phyloP scores from a whole-genome alignment of 2,329 filamentous ascomycete species.

The Chlorencoelia australis region DNA sequence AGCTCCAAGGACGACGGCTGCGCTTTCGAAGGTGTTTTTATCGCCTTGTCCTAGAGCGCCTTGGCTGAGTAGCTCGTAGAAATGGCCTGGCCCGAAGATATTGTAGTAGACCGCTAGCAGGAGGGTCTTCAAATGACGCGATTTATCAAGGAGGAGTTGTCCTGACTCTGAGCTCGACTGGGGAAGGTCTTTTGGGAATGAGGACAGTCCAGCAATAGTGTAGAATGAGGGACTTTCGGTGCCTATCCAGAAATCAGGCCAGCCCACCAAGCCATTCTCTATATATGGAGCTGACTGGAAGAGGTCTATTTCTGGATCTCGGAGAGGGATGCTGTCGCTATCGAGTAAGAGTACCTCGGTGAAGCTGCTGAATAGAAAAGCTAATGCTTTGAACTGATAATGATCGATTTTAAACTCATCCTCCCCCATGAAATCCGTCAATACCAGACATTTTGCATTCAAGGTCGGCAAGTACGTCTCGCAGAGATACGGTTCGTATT shows the following conservation, averaged over 20 bases:
- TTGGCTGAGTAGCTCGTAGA: background rate
- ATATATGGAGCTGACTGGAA: slow-evolving; percentile 34
- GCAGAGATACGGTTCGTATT: slow-evolving; percentile 32
- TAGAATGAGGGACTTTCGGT: slow-evolving; percentile 31
- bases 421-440: slow-evolving; percentile 27
- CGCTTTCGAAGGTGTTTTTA: background rate
- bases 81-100: background rate
- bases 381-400: slow-evolving; percentile 39
- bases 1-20: background rate
- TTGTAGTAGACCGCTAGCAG: background rate
- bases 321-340: slow-evolving; percentile 35
- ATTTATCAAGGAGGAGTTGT: background rate
- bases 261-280: slow-evolving; percentile 32
- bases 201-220: slow-evolving; percentile 21
- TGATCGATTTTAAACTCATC: slow-evolving; percentile 26
- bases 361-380: slow-evolving; percentile 40
- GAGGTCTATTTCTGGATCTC: slow-evolving; percentile 31
- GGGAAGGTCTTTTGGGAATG: background rate
- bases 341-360: slow-evolving; percentile 39
- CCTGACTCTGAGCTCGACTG: too few species aligned
- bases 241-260: slow-evolving; percentile 38
- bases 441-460: slow-evolving; percentile 31
- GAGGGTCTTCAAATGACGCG: background rate
- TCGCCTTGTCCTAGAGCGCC: background rate
- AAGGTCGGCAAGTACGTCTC: slow-evolving; percentile 28